Percentiles rank a stretch among this genome's conserved stretches.
phyloP scores from a whole-genome alignment of 164 flowering plant species.

The Chimonanthus praecox region DNA sequence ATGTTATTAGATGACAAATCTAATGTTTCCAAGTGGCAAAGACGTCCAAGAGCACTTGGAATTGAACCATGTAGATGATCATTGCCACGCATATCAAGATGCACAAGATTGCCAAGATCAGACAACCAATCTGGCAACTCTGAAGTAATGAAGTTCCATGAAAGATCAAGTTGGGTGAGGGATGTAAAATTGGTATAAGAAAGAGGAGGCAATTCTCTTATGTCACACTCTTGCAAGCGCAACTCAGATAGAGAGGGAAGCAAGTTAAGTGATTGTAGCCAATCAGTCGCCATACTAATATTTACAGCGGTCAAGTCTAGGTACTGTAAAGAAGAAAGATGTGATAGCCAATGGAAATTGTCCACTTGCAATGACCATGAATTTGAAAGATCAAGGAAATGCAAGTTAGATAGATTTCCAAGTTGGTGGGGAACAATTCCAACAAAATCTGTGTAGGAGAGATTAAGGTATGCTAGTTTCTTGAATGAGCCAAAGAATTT shows the following conservation, averaged over 20 bases:
- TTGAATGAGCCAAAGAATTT: slow-evolving; percentile 7
- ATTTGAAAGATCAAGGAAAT: background rate
- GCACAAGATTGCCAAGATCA: background rate
- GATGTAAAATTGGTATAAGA: slow-evolving; percentile 1
- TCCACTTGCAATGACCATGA: background rate
- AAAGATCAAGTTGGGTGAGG: background rate
- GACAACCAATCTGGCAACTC: background rate
- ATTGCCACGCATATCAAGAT: background rate
- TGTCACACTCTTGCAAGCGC: background rate
- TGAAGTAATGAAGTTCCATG: background rate
- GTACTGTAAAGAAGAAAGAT: background rate
- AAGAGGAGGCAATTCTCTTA: background rate
- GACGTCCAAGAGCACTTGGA: background rate
- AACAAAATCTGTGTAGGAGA: background rate
- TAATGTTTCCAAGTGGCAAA: background rate
- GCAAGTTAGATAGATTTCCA: slow-evolving; percentile 12
- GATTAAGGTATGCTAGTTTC: slow-evolving; percentile 8
- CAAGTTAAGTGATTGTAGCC: background rate
- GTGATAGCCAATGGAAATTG: slow-evolving; percentile 9
- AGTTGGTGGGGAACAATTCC: slow-evolving; percentile 13
- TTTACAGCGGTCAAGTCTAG: background rate
- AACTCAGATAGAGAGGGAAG: background rate
- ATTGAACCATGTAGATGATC: accelerated
- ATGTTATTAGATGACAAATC: background rate
- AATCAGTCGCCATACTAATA: background rate